Percentiles rank a stretch among this genome's conserved stretches.
Evolutionary conservation across 495 filamentous ascomycete genomes (phyloP).

Genomic region (Schizothecium vesticola): DNA sequence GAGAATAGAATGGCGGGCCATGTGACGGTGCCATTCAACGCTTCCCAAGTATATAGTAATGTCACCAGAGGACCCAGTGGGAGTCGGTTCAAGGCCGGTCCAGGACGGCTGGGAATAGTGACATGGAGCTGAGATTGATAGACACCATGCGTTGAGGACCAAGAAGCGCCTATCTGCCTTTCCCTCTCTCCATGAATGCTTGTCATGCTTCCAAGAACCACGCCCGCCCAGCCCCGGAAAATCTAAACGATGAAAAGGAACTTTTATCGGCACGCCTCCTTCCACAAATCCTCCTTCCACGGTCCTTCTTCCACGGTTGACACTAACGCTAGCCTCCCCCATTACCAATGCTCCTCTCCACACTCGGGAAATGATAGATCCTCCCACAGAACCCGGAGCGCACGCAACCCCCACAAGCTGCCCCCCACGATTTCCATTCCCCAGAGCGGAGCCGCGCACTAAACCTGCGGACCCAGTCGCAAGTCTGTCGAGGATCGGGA

Average conservation of each 20-base stretch:
- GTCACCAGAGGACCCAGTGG: too few relatives aligned
- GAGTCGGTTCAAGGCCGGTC: too few relatives aligned
- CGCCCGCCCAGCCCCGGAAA: not conserved
- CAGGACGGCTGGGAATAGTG: not conserved
- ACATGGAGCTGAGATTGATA: not conserved
- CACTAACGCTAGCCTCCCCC: not conserved
- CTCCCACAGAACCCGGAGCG: not conserved
- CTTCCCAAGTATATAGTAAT: too few relatives aligned
- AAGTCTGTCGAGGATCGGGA: not conserved
- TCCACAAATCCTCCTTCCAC: not conserved
- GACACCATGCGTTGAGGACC: not conserved
- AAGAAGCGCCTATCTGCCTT: too few relatives aligned
- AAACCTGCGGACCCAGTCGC: not conserved
- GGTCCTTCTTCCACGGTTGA: not conserved
- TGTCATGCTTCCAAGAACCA: too few relatives aligned
- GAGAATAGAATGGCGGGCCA: not conserved
- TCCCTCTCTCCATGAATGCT: too few relatives aligned
- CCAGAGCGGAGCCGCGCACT: not conserved
- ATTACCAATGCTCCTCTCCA: not conserved
- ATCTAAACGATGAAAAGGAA: not conserved
- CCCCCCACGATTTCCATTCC: not conserved
- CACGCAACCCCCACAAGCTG: not conserved
- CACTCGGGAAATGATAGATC: not conserved
- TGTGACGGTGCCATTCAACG: not conserved
- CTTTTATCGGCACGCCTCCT: not conserved